phyloP scores from a whole-genome alignment of 2,329 filamentous ascomycete genomes.

The Exophiala dermatitidis region DNA sequence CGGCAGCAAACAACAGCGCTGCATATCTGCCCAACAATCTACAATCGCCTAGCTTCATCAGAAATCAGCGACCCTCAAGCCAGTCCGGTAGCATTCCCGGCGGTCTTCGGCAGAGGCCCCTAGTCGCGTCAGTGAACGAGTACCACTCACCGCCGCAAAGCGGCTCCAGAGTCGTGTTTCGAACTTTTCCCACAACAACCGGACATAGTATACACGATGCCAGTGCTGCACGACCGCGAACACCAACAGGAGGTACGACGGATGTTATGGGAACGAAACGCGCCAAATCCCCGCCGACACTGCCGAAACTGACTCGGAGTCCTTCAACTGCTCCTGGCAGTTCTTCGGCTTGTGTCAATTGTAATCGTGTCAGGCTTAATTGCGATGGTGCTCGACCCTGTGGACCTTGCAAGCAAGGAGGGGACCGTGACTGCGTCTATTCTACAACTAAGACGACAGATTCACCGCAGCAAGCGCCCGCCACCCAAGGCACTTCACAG shows the following conservation, averaged over 20 bases:
- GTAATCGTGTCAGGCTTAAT: neutral
- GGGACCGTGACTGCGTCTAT: neutral
- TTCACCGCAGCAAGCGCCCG: neutral
- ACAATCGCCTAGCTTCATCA: too few relatives aligned
- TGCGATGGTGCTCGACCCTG: neutral
- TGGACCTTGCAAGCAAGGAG: neutral
- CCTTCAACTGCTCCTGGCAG: neutral
- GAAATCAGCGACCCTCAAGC: too few relatives aligned
- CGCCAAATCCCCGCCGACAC: neutral
- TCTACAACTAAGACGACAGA: neutral
- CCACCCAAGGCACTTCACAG: neutral
- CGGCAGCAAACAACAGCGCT: too few relatives aligned
- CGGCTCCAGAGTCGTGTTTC: neutral
- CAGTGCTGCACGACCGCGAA: too few relatives aligned
- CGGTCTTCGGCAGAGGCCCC: neutral
- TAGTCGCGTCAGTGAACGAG: neutral
- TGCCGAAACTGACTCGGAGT: neutral
- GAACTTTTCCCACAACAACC: neutral
- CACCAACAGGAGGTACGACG: too few relatives aligned
- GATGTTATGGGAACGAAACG: too few relatives aligned
- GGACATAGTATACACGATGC: neutral
- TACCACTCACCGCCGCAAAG: neutral
- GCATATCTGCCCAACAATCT: too few relatives aligned
- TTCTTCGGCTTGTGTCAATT: neutral
- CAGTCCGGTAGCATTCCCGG: too few relatives aligned